A percentile compares a stretch with the other conserved stretches of the same genome.
Conservation (phyloP, 305 asterid genomes). For the Solanum hybrid region DNA sequence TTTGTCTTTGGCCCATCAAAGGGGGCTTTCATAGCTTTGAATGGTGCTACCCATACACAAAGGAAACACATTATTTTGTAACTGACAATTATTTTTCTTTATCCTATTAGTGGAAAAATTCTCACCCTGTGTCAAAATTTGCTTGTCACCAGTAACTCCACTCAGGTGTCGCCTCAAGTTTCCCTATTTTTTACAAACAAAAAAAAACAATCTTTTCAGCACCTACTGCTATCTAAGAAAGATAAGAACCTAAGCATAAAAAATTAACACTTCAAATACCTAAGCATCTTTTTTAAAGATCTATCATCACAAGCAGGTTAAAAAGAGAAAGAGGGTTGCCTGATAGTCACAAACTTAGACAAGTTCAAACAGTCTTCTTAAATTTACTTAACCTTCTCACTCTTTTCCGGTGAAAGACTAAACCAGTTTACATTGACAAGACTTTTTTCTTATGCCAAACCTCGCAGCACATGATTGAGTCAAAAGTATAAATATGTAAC, state of each 20-base stretch:
- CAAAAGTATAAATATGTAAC: background rate
- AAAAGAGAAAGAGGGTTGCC: background rate
- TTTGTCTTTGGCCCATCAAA: slow-evolving; percentile 31
- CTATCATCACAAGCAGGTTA: background rate
- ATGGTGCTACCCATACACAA: slow-evolving; percentile 26
- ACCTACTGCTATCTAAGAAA: slow-evolving; percentile 1
- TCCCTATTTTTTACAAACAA: slow-evolving; percentile 25
- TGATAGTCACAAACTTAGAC: background rate
- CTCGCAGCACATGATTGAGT: slow-evolving; percentile 4
- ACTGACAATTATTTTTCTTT: background rate
- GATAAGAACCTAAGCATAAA: background rate
- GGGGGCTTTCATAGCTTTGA: slow-evolving; percentile 27
- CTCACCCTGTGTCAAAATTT: slow-evolving; percentile 41
- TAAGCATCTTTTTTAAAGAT: slow-evolving; percentile 1
- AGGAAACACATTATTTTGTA: slow-evolving; percentile 7
- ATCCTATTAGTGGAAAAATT: slow-evolving; percentile 6
- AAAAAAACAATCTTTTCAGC: background rate
- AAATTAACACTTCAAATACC: background rate
- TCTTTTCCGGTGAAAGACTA: background rate
- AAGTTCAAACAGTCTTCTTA: background rate
- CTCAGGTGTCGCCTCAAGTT: slow-evolving; percentile 15
- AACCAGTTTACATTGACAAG: background rate
- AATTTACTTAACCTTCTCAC: background rate
- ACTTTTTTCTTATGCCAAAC: slow-evolving; percentile 5
- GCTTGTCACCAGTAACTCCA: slow-evolving; percentile 25